These are phyloP conservation scores for Penicillium nordicum DNA, from an alignment of 2,329 filamentous ascomycete species.

Conservation along the genomic window DNA sequence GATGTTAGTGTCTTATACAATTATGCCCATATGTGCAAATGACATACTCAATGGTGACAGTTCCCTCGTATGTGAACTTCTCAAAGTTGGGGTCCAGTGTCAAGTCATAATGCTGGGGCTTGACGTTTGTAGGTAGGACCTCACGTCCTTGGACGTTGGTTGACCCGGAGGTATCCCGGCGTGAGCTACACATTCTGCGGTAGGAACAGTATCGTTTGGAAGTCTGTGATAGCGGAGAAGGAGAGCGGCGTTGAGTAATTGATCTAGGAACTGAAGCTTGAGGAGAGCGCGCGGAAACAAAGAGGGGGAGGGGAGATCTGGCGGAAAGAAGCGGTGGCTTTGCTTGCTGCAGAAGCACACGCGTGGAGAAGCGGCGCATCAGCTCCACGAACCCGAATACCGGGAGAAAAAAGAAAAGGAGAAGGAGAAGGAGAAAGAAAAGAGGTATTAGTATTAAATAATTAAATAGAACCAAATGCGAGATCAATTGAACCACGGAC, in stretches of 20 bases:
- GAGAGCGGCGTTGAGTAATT: constrained; percentile 19
- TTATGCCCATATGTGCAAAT: not conserved
- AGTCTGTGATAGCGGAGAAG: constrained; percentile 30
- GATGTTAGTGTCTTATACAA: constrained; percentile 9
- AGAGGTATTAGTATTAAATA: constrained; percentile 11
- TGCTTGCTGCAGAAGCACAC: constrained; percentile 35
- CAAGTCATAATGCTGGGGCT: constrained; percentile 87
- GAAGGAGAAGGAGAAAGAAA: constrained; percentile 1
- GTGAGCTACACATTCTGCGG: constrained; percentile 70
- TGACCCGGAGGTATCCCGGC: constrained; percentile 54
- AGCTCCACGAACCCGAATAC: constrained; percentile 14
- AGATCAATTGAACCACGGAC: constrained; percentile 17
- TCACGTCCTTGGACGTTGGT: constrained; percentile 68
- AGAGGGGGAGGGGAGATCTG: constrained; percentile 28
- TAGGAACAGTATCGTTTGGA: constrained; percentile 66
- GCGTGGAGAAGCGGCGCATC: constrained; percentile 38
- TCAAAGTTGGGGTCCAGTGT: constrained; percentile 88
- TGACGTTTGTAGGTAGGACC: constrained; percentile 86
- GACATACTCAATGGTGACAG: constrained; percentile 71
- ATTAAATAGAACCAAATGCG: constrained; percentile 16
- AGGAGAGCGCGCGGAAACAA: constrained; percentile 24
- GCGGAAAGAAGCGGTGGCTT: constrained; percentile 35
- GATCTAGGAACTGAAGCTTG: constrained; percentile 21
- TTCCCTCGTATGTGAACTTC: constrained; percentile 82
- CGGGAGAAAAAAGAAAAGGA: constrained; percentile 2